Percentiles rank a stretch among this genome's conserved stretches.
Evolutionary conservation across 257 asterid species (phyloP).

Genomic region (Capsicum baccatum): DNA sequence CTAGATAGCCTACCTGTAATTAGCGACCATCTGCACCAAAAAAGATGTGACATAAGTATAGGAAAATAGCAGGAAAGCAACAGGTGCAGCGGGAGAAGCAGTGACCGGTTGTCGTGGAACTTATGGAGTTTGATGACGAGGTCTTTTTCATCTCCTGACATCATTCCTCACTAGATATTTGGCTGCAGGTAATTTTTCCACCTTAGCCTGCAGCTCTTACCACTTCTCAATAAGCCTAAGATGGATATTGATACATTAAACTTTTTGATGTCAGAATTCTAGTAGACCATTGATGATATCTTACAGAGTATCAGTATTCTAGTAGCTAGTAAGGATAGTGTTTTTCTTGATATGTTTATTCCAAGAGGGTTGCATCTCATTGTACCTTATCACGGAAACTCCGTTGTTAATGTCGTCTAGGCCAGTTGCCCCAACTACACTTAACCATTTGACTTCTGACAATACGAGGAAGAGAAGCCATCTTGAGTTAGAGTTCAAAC

Average conservation of each 20-base stretch:
- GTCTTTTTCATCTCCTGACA: slow-evolving; percentile 62
- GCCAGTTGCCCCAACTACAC: too few species aligned
- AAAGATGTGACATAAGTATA: neutral
- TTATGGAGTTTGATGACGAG: slow-evolving; percentile 64
- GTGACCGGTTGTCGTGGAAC: slow-evolving; percentile 64
- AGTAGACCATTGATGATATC: neutral
- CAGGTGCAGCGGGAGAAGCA: neutral
- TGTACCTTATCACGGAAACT: too few species aligned
- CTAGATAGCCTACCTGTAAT: slow-evolving; percentile 61
- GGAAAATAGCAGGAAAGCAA: neutral
- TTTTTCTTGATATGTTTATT: too few species aligned
- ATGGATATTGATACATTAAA: neutral
- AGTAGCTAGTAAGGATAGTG: too few species aligned
- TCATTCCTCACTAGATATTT: slow-evolving; percentile 60
- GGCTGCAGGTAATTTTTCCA: slow-evolving; percentile 52
- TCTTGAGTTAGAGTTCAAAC: too few species aligned
- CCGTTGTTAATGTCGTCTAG: too few species aligned
- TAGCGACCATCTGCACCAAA: slow-evolving; percentile 51
- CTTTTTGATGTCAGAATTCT: neutral
- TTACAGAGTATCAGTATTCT: neutral
- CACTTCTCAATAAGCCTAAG: slow-evolving; percentile 18
- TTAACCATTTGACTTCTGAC: too few species aligned
- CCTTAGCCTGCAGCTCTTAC: slow-evolving; percentile 49
- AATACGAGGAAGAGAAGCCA: too few species aligned
- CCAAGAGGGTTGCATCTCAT: too few species aligned